Base-by-base conservation (phyloP, 768 basidiomycete species). In the Hydnomerulius pinastri region DNA sequence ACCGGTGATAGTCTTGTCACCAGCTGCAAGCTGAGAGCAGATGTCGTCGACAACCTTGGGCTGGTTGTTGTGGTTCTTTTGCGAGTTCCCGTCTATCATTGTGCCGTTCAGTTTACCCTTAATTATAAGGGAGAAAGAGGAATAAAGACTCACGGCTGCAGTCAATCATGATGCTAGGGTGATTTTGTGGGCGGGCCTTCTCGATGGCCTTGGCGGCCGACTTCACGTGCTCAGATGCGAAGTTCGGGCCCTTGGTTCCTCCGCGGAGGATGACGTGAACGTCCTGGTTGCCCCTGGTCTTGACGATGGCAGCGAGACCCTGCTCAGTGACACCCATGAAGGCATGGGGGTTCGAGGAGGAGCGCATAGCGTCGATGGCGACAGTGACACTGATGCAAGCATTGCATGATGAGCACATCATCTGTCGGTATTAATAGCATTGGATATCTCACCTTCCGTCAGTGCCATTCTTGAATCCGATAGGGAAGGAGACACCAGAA, bases 401-500 rank as follows among this genome's bases (percentile, higher is more conserved):
- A 30, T 13, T 9, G 30, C 17, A 27, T 7, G 54, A 32, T 53
- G 27, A 52, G 49, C 2, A 53, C 21, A 44, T 9, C 24, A 24
- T 50, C 48, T 7, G 8, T 41, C 1, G 11, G 10, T 13, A 36
- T 21, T 25, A 51, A 35, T 9, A 25, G 30, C 23, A 15, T 4
- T 9, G 8, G 12, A 15, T 28, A 38, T 47, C 69, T 47, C 56
- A 81, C 82, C 84, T 85, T 47, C 97, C 97, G 68, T 98, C 96
- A 3, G 97, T 99, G 46, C 97, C 96, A 67, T 99, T 99, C 73
- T 99, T 99, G 85, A 99, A 99, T 8, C 93, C 92, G 56, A 98
- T 92, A 18, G 97, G 95, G 86, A 97, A 98, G 44, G 95, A 97
- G 21, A 91, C 87, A 63, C 95, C 96, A 4, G 90, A 93, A 4